phyloP scores from a whole-genome alignment of 257 asterid genomes.

The Primulina tabacum region DNA sequence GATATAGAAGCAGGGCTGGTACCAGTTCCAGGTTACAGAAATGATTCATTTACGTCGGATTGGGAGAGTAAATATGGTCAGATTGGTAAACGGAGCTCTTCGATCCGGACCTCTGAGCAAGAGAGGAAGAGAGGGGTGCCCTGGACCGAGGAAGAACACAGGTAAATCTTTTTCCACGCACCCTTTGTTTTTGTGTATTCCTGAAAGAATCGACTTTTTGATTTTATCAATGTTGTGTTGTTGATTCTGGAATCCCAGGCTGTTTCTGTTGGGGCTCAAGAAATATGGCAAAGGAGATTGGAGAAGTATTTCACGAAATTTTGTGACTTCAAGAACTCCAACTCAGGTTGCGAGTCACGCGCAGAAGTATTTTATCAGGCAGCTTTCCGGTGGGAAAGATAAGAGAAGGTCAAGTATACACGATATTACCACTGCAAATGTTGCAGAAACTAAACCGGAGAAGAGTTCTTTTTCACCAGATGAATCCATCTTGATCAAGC shows the following conservation, averaged over 20 bases:
- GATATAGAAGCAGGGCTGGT: constrained; percentile 77
- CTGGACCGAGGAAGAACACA: constrained; percentile 97
- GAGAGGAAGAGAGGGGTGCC: constrained; percentile 91
- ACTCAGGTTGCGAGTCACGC: constrained; percentile 98
- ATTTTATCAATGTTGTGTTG: neutral
- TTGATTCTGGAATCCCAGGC: constrained; percentile 43
- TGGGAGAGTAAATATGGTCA: constrained; percentile 43
- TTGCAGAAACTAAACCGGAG: constrained; percentile 37
- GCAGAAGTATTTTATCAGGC: constrained; percentile 86
- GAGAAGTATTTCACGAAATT: constrained; percentile 81
- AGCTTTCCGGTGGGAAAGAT: constrained; percentile 85
- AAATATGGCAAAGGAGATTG: constrained; percentile 98
- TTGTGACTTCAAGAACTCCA: constrained; percentile 81
- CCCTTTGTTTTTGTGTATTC: neutral
- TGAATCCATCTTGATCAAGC: constrained; percentile 31
- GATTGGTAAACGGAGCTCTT: constrained; percentile 41
- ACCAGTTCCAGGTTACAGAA: constrained; percentile 58
- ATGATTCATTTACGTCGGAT: constrained; percentile 52
- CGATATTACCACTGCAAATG: constrained; percentile 71
- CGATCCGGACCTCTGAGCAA: constrained; percentile 48
- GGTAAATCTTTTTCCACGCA: constrained; percentile 29
- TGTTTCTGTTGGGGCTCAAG: constrained; percentile 78
- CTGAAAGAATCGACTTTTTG: neutral
- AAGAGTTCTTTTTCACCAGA: constrained; percentile 31
- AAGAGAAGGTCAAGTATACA: constrained; percentile 92